Percentiles rank a stretch among this genome's conserved stretches.
Evolutionary conservation across 495 filamentous ascomycete species (phyloP).

Genomic region (Rhypophila decipiens): DNA sequence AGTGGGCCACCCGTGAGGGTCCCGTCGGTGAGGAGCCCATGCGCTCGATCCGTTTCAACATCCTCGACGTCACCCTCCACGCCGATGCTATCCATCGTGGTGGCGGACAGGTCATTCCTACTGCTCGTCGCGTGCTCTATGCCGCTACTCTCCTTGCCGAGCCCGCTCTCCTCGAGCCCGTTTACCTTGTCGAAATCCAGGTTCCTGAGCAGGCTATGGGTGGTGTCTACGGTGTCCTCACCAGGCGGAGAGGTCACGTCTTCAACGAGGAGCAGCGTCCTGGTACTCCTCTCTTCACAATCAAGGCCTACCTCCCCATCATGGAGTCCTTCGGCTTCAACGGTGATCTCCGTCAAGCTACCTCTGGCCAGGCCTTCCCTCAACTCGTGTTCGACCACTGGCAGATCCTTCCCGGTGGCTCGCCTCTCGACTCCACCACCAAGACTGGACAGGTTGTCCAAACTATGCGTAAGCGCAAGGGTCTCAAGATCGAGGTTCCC

Average conservation of each 20-base stretch:
- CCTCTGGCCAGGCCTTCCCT: constrained; percentile 97
- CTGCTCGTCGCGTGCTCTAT: constrained; percentile 94
- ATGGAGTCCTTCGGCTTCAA: constrained; percentile 99
- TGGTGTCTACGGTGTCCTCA: constrained; percentile 99
- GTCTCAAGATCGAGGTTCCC: constrained; percentile 91
- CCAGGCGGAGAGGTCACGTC: constrained; percentile 96
- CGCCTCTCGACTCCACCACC: constrained; percentile 75
- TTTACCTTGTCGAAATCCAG: constrained; percentile 99
- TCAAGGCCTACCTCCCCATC: constrained; percentile 99
- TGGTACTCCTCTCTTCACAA: constrained; percentile 97
- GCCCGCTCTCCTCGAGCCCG: constrained; percentile 86
- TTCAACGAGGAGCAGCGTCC: constrained; percentile 97
- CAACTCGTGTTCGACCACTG: constrained; percentile 98
- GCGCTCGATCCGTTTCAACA: constrained; percentile 95
- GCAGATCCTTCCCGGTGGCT: constrained; percentile 90
- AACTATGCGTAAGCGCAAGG: constrained; percentile 97
- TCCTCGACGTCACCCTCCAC: constrained; percentile 98
- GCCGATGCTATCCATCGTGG: constrained; percentile 99
- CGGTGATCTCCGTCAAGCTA: constrained; percentile 86
- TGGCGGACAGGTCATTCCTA: constrained; percentile 98
- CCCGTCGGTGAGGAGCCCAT: constrained; percentile 97
- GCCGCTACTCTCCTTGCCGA: constrained; percentile 87
- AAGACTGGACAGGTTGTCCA: constrained; percentile 81
- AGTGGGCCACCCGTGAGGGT: constrained; percentile 98
- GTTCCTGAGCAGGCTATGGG: constrained; percentile 98